A percentile compares a stretch with the other conserved stretches of the same genome.
Evolutionary conservation across 768 basidiomycete species (phyloP).

Genomic region (Mycena albidolilacea): DNA sequence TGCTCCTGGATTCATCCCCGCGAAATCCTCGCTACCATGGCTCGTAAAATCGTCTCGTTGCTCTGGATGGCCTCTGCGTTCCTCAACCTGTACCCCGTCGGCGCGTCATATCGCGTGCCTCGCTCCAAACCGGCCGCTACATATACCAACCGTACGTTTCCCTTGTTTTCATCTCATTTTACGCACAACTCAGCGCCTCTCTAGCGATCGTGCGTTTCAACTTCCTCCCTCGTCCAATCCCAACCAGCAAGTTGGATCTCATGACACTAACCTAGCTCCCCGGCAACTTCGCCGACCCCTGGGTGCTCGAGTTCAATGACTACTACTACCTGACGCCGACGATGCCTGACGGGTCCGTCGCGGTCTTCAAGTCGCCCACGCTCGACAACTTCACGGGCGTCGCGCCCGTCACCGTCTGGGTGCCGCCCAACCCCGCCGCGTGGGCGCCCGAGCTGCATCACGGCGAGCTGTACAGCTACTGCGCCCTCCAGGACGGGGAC

Average conservation of each 20-base stretch:
- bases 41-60: neutral
- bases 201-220: constrained; percentile 7
- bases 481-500: constrained; percentile 28
- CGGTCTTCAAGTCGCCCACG: constrained; percentile 25
- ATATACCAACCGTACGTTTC: constrained; percentile 10
- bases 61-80: neutral
- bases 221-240: too few species aligned
- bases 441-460: constrained; percentile 34
- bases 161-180: neutral
- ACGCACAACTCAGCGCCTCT: neutral
- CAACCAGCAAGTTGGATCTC: neutral
- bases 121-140: neutral
- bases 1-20: neutral
- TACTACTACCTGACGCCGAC: constrained; percentile 29
- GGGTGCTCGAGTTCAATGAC: constrained; percentile 28
- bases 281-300: constrained; percentile 32
- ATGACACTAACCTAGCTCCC: neutral
- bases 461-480: constrained; percentile 28
- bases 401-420: constrained; percentile 21
- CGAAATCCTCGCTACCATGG: neutral
- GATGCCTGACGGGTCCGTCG: constrained; percentile 33
- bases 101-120: neutral
- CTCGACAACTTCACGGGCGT: constrained; percentile 32
- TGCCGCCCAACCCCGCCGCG: constrained; percentile 9
- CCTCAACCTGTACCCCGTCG: neutral